Conservation (phyloP, 768 basidiomycete species). For the Tylopilus vinaceipallidus region DNA sequence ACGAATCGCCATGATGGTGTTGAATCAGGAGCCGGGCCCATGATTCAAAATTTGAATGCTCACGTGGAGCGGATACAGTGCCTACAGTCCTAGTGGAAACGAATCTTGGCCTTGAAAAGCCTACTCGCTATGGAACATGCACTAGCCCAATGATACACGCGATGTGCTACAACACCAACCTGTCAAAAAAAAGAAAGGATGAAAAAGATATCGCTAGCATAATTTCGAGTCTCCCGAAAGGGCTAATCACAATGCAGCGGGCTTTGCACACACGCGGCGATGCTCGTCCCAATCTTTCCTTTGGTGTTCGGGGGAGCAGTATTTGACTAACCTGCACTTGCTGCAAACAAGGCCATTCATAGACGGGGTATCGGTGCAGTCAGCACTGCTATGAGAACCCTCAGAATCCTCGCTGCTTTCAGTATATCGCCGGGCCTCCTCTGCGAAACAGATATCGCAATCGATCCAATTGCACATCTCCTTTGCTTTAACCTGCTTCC, state of each 20-base stretch:
- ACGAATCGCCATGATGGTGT: constrained; percentile 48
- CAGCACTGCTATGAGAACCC: constrained; percentile 43
- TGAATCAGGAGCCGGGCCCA: not conserved
- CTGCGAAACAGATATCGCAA: constrained; percentile 60
- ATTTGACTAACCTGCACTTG: constrained; percentile 76
- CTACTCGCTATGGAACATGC: constrained; percentile 5
- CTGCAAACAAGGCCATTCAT: constrained; percentile 62
- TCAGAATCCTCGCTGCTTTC: constrained; percentile 46
- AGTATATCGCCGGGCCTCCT: constrained; percentile 33
- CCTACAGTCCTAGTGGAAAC: too few species aligned
- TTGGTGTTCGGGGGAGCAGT: constrained; percentile 75
- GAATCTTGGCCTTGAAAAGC: too few species aligned
- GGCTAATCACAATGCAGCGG: constrained; percentile 19
- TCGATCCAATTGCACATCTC: constrained; percentile 87
- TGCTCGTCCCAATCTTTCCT: constrained; percentile 79
- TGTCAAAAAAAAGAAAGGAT: not conserved
- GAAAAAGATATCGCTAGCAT: not conserved
- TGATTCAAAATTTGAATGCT: not conserved
- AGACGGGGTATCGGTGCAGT: constrained; percentile 31
- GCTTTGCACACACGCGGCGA: constrained; percentile 59
- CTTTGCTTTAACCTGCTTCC: constrained; percentile 48
- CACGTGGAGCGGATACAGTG: not conserved
- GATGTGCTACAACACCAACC: not conserved
- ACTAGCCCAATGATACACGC: constrained; percentile 3
- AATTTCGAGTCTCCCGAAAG: not conserved